Base-by-base conservation (phyloP, 208 protist species). In the Trypanosoma scelopori region DNA sequence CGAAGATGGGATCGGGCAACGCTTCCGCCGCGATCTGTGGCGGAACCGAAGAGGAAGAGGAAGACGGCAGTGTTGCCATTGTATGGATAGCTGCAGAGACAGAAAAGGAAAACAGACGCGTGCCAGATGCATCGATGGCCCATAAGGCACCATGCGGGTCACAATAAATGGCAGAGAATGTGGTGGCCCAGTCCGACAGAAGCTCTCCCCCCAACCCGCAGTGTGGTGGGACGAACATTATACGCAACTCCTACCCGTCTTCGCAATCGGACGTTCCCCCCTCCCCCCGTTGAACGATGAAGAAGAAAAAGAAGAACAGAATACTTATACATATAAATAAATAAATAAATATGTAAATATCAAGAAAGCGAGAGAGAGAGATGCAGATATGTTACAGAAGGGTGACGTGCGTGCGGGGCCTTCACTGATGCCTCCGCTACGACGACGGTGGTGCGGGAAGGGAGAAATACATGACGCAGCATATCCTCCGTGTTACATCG, bases 171-270 rank as follows among this genome's bases (percentile, higher is more conserved):
- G 47, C 25, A 22, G 71, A 77, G 32, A 64, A 63, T 23, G 56
- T 18, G 4, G 12, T 20, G 15, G 1, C 1, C 6, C 32, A n/a
- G 18, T 13, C 22, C 0, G 46, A 28, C n/a, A n/a, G 30, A 20
- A 75, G 25, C 22, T 69, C 61, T 27, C 50, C 62, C 20, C 42
- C 69, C n/a, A 75, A 27, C 57, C 41, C 48, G 23, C 69, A 75
- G 16, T 75, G 43, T 5, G 69, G 69, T 48, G 60, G 37, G 25
- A 25, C 43, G 63, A 69, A 37, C 69, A 73, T 73, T 37, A 37
- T 37, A 9, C 32, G 5, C 32, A 37, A 37, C 3, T n/a, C n/a
- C n/a, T n/a, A n/a, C n/a, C n/a, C n/a, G n/a, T n/a, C n/a, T n/a
- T n/a, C n/a, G n/a, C n/a, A n/a, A n/a, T n/a, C n/a, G n/a, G n/a